phyloP scores from a whole-genome alignment of 2,329 filamentous ascomycete genomes.

The Trichoderma atroviride region DNA sequence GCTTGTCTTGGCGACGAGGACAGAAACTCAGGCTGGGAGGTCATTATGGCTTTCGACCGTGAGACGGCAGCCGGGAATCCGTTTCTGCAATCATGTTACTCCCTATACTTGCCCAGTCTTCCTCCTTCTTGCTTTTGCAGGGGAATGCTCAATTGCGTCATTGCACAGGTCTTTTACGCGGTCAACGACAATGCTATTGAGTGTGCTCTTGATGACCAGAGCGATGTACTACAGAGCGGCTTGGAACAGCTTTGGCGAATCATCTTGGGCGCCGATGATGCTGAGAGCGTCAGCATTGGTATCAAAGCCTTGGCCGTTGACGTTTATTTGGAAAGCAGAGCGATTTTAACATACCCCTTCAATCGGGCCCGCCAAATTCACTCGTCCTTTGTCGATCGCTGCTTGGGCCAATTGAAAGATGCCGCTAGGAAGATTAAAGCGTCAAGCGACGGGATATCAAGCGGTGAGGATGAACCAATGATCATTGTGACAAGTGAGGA shows the following conservation, averaged over 20 bases:
- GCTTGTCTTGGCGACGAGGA: conserved; percentile 61
- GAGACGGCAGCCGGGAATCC: conserved; percentile 52
- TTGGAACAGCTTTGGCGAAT: conserved; percentile 82
- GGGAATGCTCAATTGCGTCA: conserved; percentile 66
- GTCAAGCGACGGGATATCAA: conserved; percentile 47
- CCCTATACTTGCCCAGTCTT: conserved; percentile 59
- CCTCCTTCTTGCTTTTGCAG: conserved; percentile 60
- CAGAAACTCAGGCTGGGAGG: conserved; percentile 69
- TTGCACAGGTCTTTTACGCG: conserved; percentile 52
- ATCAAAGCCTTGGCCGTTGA: conserved; percentile 70
- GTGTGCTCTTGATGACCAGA: conserved; percentile 54
- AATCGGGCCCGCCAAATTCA: conserved; percentile 62
- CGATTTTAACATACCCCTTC: conserved; percentile 54
- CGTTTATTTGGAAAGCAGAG: conserved; percentile 66
- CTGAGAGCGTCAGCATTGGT: conserved; percentile 67
- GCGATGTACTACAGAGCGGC: conserved; percentile 55
- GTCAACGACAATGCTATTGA: conserved; percentile 47
- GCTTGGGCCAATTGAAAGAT: conserved; percentile 68
- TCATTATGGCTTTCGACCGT: conserved; percentile 56
- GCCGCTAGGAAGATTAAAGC: conserved; percentile 59
- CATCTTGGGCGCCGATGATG: conserved; percentile 67
- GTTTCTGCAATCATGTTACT: conserved; percentile 58
- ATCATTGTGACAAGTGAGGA: conserved; percentile 51
- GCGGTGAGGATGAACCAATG: conserved; percentile 57
- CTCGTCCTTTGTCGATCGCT: conserved; percentile 71